These are phyloP conservation scores for Picochlorum costavermella DNA, from an alignment of 139 green algal genomes.

Conservation along the genomic window DNA sequence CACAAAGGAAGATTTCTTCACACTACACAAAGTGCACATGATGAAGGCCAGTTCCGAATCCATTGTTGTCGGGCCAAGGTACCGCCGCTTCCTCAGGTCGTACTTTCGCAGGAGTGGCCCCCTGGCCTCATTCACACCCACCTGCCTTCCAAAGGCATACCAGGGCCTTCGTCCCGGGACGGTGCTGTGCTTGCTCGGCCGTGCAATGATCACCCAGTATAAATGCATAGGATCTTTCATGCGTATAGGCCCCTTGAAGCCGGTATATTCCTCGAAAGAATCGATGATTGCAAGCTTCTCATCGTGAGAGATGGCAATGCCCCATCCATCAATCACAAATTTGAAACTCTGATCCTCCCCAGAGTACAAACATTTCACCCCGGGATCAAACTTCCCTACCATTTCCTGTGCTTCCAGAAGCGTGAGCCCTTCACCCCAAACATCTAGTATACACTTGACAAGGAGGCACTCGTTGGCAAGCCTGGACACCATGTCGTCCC, in stretches of 20 bases:
- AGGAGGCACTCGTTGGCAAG: slow-evolving; percentile 28
- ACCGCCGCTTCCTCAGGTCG: slow-evolving; percentile 57
- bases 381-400: slow-evolving; percentile 13
- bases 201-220: slow-evolving; percentile 8
- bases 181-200: background rate
- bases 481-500: slow-evolving; percentile 18
- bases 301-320: slow-evolving; percentile 19
- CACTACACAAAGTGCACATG: slow-evolving; percentile 82
- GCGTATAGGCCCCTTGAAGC: background rate
- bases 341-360: slow-evolving; percentile 38
- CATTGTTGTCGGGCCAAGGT: slow-evolving; percentile 92
- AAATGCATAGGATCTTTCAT: slow-evolving; percentile 5
- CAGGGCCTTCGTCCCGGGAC: slow-evolving; percentile 13
- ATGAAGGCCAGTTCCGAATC: slow-evolving; percentile 89
- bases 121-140: slow-evolving; percentile 29
- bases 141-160: slow-evolving; percentile 72
- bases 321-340: slow-evolving; percentile 49
- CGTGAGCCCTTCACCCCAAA: slow-evolving; percentile 70
- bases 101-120: slow-evolving; percentile 28
- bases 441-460: slow-evolving; percentile 55
- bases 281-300: slow-evolving; percentile 44
- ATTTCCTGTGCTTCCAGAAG: slow-evolving; percentile 36
- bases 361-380: slow-evolving; percentile 27
- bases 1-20: slow-evolving; percentile 35
- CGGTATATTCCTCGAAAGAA: background rate